Base-by-base conservation (phyloP, 495 filamentous ascomycete genomes). In the Lasiosphaeris hirsuta region DNA sequence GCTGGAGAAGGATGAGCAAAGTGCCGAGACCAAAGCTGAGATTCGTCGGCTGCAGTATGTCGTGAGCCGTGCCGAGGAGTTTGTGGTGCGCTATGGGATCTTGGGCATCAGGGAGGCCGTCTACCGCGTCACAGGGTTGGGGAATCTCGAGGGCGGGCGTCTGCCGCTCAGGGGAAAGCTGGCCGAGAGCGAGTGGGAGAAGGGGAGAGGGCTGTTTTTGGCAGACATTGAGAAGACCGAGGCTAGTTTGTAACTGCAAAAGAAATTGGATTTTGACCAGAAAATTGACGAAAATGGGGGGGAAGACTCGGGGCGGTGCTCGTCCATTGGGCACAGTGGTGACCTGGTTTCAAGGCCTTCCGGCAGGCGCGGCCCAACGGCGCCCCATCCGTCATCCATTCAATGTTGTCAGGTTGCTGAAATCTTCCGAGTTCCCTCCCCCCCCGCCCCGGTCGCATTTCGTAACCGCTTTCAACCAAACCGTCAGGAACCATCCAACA, bases 71-170 rank as follows among this genome's bases (percentile, higher is more conserved):
- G 79, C 80, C 5, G 85, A 87, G 70, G 82, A 84, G 72, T 67
- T 86, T 37, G 73, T 87, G 19, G 85, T 77, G 10, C 73, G 69
- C 33, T 77, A 73, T 57, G 81, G 85, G 1, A 76, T 80, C 0
- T 70, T 84, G 1, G 85, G 84, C 1, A 85, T 87, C 57, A 86
- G 85, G 63, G 85, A 87, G 68, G 85, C 80, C 2, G 70, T 79
- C 10, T 79, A 68, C 35, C 69, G 85, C 18, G 60, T 83, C 17
- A 68, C 79, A 11, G 77, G 78, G 0, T 74, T 85, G 41, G 84
- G 84, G 1, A 76, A 77, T 40, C 69, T 69, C 23, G 82, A 81
- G 56, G 82, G 78, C 1, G 83, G 78, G 10, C 68, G 84, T 35
- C 61, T 85, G 57, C 84, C 84, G 6, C 59, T 86, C 8, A 48